Percentiles rank a stretch among this genome's conserved stretches.
Evolutionary conservation across 768 basidiomycete genomes (phyloP).

Genomic region (Aureoboletus auriporus): DNA sequence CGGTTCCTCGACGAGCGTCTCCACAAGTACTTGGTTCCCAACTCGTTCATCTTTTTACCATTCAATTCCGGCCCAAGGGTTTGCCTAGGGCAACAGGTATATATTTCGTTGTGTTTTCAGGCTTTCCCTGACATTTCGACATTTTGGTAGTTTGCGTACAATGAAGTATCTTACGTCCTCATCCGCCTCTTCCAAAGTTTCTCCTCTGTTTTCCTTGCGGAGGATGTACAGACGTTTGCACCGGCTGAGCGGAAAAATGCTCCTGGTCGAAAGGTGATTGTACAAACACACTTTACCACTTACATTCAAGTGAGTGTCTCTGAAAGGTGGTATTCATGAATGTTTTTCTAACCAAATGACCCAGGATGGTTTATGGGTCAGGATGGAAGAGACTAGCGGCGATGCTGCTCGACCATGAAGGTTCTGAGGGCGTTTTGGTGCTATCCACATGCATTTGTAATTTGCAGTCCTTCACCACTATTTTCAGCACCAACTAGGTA

Average conservation of each 20-base stretch:
- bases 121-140: background rate
- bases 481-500: too few relatives aligned
- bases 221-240: too few relatives aligned
- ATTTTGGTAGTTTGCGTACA: too few relatives aligned
- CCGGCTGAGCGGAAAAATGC: too few relatives aligned
- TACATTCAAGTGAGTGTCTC: constrained; percentile 39
- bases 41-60: constrained; percentile 48
- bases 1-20: constrained; percentile 62
- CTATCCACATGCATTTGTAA: too few relatives aligned
- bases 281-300: constrained; percentile 51
- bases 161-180: too few relatives aligned
- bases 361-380: constrained; percentile 26
- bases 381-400: constrained; percentile 19
- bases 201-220: too few relatives aligned
- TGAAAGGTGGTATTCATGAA: background rate
- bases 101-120: background rate
- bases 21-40: constrained; percentile 50
- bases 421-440: too few relatives aligned
- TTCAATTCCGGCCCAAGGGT: constrained; percentile 39
- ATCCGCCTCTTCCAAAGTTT: too few relatives aligned
- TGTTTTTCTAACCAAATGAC: background rate
- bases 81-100: constrained; percentile 36
- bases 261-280: constrained; percentile 37
- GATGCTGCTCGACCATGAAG: background rate
- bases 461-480: too few relatives aligned